A percentile compares a stretch with the other conserved stretches of the same genome.
Conservation (phyloP, 768 basidiomycete species). For the Pholiota conissans region DNA sequence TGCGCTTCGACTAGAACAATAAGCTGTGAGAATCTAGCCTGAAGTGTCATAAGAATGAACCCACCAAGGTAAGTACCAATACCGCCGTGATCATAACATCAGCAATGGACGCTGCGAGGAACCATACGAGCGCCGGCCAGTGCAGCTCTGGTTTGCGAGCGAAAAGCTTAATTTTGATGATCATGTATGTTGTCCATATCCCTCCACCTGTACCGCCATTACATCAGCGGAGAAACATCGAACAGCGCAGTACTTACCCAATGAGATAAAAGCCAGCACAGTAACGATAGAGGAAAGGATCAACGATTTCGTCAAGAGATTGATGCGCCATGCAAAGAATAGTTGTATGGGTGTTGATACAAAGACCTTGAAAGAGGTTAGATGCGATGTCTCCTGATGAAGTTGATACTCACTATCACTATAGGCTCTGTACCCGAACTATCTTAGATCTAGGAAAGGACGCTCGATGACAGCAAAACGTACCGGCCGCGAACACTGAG, state of each 20-base stretch:
- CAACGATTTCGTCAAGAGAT: slow-evolving; percentile 37
- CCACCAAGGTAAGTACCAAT: slow-evolving; percentile 37
- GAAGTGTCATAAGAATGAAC: slow-evolving; percentile 6
- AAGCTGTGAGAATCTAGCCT: not conserved
- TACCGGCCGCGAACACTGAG: slow-evolving; percentile 24
- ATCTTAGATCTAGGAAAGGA: not conserved
- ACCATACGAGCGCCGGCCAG: slow-evolving; percentile 44
- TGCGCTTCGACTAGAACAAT: slow-evolving; percentile 30
- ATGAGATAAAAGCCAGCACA: slow-evolving; percentile 33
- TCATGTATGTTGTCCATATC: slow-evolving; percentile 37
- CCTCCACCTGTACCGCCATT: slow-evolving; percentile 36
- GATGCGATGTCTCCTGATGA: too few relatives aligned
- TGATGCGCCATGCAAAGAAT: slow-evolving; percentile 45
- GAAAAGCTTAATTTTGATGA: slow-evolving; percentile 36
- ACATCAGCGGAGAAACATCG: not conserved
- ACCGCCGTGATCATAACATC: slow-evolving; percentile 42
- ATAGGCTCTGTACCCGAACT: slow-evolving; percentile 29
- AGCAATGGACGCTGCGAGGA: slow-evolving; percentile 39
- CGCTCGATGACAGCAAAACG: not conserved
- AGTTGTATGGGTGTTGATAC: slow-evolving; percentile 49
- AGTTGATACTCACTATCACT: slow-evolving; percentile 30
- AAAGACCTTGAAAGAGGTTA: too few relatives aligned
- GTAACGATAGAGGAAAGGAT: slow-evolving; percentile 33
- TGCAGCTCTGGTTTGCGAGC: slow-evolving; percentile 43
- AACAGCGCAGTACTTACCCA: slow-evolving; percentile 24